Conservation (phyloP, 176 grass and related monocot species). For the Saccharum spontaneum region DNA sequence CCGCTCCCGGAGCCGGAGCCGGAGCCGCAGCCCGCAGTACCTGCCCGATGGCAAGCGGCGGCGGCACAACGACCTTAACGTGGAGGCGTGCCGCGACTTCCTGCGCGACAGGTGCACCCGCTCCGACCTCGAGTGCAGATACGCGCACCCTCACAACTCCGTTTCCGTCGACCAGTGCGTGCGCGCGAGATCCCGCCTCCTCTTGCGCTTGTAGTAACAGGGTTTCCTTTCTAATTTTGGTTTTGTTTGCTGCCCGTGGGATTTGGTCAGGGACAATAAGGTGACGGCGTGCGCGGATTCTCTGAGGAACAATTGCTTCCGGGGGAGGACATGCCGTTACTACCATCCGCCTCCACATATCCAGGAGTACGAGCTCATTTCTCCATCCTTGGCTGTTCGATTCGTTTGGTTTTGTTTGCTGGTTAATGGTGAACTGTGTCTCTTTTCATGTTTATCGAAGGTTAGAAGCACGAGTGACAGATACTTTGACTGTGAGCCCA, state of each 20-base stretch:
- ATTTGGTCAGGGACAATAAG: slow-evolving; percentile 62
- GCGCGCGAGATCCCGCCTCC: slow-evolving; percentile 10
- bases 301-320: slow-evolving; percentile 59
- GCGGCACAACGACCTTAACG: slow-evolving; percentile 46
- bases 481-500: neutral
- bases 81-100: slow-evolving; percentile 63
- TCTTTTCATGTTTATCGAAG: neutral
- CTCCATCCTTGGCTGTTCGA: neutral
- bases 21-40: slow-evolving; percentile 41
- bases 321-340: slow-evolving; percentile 66
- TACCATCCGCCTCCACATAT: slow-evolving; percentile 73
- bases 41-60: slow-evolving; percentile 49
- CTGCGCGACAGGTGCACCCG: slow-evolving; percentile 52
- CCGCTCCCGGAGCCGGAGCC: neutral
- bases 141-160: slow-evolving; percentile 63
- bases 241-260: neutral
- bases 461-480: neutral
- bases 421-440: neutral
- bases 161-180: slow-evolving; percentile 58
- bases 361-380: slow-evolving; percentile 46
- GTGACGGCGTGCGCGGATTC: slow-evolving; percentile 80
- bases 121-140: slow-evolving; percentile 61
- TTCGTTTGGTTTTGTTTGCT: slow-evolving; percentile 9
- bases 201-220: neutral
- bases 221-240: slow-evolving; percentile 14